Evolutionary conservation across 345 rosid species (phyloP).

Genomic region (Syzygium grande): DNA sequence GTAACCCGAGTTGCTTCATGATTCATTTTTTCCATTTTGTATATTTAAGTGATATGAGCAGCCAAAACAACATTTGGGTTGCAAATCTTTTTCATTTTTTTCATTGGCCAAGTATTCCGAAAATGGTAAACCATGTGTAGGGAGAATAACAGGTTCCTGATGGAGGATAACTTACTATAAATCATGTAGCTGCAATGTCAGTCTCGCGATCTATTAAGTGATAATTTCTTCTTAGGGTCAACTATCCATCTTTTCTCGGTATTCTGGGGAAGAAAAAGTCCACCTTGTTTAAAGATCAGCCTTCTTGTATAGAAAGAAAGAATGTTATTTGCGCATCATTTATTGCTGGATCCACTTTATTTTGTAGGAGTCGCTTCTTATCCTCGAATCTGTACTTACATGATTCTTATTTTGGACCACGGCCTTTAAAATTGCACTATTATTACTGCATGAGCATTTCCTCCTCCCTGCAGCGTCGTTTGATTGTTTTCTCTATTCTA

Average conservation of each 20-base stretch:
- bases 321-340: background rate
- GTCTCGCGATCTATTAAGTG: background rate
- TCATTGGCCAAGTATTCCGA: background rate
- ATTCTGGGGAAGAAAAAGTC: background rate
- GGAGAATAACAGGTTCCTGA: background rate
- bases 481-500: background rate
- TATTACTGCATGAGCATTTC: background rate
- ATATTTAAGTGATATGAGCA: background rate
- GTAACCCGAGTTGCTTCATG: background rate
- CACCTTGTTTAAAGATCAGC: background rate
- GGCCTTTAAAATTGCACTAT: background rate
- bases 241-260: background rate
- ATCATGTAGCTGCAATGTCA: background rate
- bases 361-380: background rate
- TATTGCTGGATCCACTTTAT: background rate
- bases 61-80: background rate
- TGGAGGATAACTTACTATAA: background rate
- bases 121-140: background rate
- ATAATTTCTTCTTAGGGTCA: background rate
- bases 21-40: background rate
- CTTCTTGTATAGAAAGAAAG: background rate
- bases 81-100: background rate
- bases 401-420: background rate
- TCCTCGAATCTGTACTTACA: background rate
- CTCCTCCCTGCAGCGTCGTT: background rate